These are phyloP conservation scores for Serendipita sp. DNA, from an alignment of 768 basidiomycete genomes.

Conservation along the genomic window DNA sequence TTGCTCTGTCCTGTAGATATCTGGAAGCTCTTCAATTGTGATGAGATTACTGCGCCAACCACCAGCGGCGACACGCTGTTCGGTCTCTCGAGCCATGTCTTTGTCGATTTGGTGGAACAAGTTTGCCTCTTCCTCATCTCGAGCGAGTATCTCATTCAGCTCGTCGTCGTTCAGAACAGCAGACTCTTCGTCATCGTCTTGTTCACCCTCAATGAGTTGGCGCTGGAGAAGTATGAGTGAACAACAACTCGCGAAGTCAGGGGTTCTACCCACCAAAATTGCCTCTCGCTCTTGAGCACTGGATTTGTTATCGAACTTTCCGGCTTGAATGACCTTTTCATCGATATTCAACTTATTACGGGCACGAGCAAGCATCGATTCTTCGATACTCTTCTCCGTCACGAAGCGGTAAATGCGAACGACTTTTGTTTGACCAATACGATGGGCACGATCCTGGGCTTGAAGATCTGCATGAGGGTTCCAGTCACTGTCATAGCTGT, in stretches of 20 bases:
- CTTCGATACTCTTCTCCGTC: conserved; percentile 96
- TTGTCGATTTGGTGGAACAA: conserved; percentile 74
- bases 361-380: conserved; percentile 92
- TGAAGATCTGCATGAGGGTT: conserved; percentile 99
- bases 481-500: conserved; percentile 35
- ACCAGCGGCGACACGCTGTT: conserved; percentile 58
- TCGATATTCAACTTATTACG: conserved; percentile 96
- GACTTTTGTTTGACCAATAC: conserved; percentile 97
- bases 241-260: neutral
- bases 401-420: conserved; percentile 95
- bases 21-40: conserved; percentile 77
- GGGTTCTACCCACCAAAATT: conserved; percentile 54
- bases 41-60: conserved; percentile 73
- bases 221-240: conserved; percentile 33
- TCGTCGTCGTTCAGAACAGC: conserved; percentile 92
- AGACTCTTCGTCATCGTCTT: conserved; percentile 79
- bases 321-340: conserved; percentile 98
- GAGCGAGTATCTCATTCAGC: conserved; percentile 81
- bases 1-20: conserved; percentile 76
- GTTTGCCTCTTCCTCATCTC: conserved; percentile 59
- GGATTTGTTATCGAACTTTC: conserved; percentile 97
- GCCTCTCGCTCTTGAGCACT: conserved; percentile 97
- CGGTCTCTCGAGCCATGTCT: conserved; percentile 47
- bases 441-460: conserved; percentile 98
- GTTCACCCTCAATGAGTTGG: conserved; percentile 78